phyloP scores from a whole-genome alignment of 345 rosid species.

The Sisymbrium altissimum region DNA sequence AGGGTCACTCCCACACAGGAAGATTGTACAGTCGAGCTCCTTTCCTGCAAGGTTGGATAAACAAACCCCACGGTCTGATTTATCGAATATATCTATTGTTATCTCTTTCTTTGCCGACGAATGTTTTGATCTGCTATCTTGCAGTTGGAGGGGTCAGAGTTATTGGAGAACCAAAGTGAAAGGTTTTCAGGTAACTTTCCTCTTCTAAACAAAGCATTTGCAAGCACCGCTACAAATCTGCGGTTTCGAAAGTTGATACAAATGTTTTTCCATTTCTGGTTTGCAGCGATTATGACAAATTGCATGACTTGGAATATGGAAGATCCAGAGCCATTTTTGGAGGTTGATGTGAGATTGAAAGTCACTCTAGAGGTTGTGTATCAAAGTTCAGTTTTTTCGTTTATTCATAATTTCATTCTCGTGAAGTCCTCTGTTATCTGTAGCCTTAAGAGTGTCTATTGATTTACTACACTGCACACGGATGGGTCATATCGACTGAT shows the following conservation, averaged over 20 bases:
- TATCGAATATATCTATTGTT: background rate
- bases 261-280: constrained; percentile 5
- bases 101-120: background rate
- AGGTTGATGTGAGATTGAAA: constrained; percentile 62
- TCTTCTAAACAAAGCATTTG: background rate
- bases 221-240: background rate
- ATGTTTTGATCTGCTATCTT: constrained; percentile 8
- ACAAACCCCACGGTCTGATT: background rate
- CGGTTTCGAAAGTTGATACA: constrained; percentile 4
- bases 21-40: constrained; percentile 69
- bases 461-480: background rate
- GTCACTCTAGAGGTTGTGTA: constrained; percentile 63
- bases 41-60: constrained; percentile 68
- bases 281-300: constrained; percentile 72
- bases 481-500: background rate
- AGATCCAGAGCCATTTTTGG: constrained; percentile 58
- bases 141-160: constrained; percentile 76
- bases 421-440: background rate
- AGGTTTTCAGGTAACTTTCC: constrained; percentile 56
- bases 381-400: background rate
- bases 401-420: background rate
- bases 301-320: constrained; percentile 63
- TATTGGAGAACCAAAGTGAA: constrained; percentile 65
- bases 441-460: background rate
- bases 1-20: constrained; percentile 54